Evolutionary conservation across 176 grass and related monocot genomes (phyloP), one percentile per base, ranked within the genome.

Genomic region (Otatea glauca): DNA sequence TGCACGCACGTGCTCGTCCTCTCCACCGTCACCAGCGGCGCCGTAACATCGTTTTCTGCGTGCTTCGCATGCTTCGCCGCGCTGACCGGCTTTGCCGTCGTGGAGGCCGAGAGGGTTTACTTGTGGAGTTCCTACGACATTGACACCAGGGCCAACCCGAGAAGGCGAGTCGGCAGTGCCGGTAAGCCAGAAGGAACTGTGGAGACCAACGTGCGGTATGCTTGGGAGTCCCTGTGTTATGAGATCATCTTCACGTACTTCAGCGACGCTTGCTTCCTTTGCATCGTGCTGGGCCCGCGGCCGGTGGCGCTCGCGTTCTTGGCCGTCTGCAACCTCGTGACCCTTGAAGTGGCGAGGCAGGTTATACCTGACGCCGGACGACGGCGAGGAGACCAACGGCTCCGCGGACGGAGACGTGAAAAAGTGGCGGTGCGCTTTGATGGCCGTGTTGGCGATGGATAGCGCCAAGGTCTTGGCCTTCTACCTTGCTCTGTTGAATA

Each of bases 401-500:
- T 5, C 51, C 1, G 58, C 9, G 0, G 24, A 1, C 5, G 64
- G 7, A 4, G 65, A 24, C 9, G 69, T 74, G 29, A 6, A 3
- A 49, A 75, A 29, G 60, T 80, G 87, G 75, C 7, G 29, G 9
- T 1, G 1, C 2, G 50, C 51, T 0, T 68, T 39, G 5, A 27
- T 39, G 38, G 53, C 24, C 43, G 71, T 76, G 63, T 34, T 76
- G 15, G 60, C n/a, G n/a, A 83, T 62, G 34, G 74, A 56, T 83
- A 1, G 56, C 18, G 32, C 38, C 60, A 85, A 89, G 83, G 14
- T 77, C 51, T 10, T 69, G 0, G 70, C 2, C 63, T 17, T 68
- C 70, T 51, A 67, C 88, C 12, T 76, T 70, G 83, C 43, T 81
- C 43, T n/a, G n/a, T n/a, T n/a, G n/a, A n/a, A n/a, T n/a, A n/a